A percentile compares a stretch with the other conserved stretches of the same genome.
phyloP scores from a whole-genome alignment of 1,139 yeast genomes.

The Scheffersomyces titani region DNA sequence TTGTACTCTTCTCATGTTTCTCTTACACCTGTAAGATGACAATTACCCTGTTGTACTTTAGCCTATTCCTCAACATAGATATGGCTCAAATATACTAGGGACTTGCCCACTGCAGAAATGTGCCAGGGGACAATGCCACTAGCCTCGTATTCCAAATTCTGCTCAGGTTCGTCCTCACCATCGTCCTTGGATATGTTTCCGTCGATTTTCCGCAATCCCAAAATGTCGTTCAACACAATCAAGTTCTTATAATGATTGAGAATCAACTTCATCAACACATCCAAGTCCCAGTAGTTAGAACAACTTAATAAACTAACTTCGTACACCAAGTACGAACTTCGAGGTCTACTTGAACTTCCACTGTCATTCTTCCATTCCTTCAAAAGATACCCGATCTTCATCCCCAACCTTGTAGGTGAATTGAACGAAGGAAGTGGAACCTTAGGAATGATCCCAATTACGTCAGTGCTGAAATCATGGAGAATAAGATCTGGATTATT shows the following conservation, averaged over 20 bases:
- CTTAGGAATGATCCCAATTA: slow-evolving; percentile 64
- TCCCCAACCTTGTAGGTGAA: slow-evolving; percentile 70
- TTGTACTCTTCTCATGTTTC: background rate
- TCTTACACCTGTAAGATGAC: background rate
- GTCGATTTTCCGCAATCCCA: slow-evolving; percentile 34
- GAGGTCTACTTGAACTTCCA: background rate
- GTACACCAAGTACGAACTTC: slow-evolving; percentile 32
- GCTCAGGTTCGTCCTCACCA: slow-evolving; percentile 4
- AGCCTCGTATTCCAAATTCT: slow-evolving; percentile 11
- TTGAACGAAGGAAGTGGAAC: slow-evolving; percentile 65
- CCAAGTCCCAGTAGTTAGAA: slow-evolving; percentile 59
- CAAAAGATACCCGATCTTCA: slow-evolving; percentile 70
- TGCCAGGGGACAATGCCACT: slow-evolving; percentile 73
- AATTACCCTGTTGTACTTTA: background rate
- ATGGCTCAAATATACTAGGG: slow-evolving; percentile 51
- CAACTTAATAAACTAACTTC: slow-evolving; percentile 73
- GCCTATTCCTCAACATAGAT: slow-evolving; percentile 35
- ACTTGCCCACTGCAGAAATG: slow-evolving; percentile 70
- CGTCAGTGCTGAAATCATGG: slow-evolving; percentile 54
- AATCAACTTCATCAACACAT: slow-evolving; percentile 58
- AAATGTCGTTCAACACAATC: slow-evolving; percentile 50
- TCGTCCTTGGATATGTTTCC: slow-evolving; percentile 13
- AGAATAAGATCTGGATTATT: slow-evolving; percentile 38
- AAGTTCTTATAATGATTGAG: slow-evolving; percentile 69
- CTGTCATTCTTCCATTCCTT: slow-evolving; percentile 23